Base-by-base conservation (phyloP, 2,329 filamentous ascomycete genomes). In the Clonostachys rhizophaga region DNA sequence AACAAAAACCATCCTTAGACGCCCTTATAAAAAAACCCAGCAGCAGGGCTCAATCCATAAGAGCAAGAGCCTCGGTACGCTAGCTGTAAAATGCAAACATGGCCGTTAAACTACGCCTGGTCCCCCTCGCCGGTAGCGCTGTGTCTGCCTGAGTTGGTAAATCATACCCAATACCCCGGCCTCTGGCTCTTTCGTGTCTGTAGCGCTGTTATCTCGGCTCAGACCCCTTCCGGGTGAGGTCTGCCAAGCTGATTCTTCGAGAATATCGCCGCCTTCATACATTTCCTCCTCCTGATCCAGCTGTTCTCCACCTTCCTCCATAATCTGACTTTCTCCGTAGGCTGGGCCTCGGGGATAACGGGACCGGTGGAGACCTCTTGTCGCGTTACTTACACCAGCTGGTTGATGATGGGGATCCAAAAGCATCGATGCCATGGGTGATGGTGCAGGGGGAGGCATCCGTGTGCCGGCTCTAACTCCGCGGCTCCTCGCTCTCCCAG, bases 401-500 rank as follows among this genome's bases (percentile, higher is more conserved):
- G 86, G 87, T 50, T 91, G 86, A 51, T 91, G 84, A 58, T 88
- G 86, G 3, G 86, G 83, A 63, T 91, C 47, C 10, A 48, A 42
- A 24, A 48, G 24, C 42, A 48, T 37, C 24, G 42, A 45, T 13
- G 42, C 47, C 47, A 48, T 48, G 13, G 47, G 47, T 16, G 47
- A 48, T 10, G 72, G 59, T 43, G 74, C 70, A 18, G 47, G 54
- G 14, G 34, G 45, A 16, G 39, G 20, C 9, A 43, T 35, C 40
- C 41, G 44, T 7, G 44, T 18, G 20, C 52, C 60, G 24, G 65
- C 58, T 33, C 63, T 62, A 4, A 65, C 61, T 7, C 62, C 67
- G 40, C 72, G 68, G 50, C 63, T 73, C 50, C 68, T 68, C 36
- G 63, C 62, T 51, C 69, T 69, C 47, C 81, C 71, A 49, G 67